Evolutionary conservation across 1,284 basidiomycete genomes (phyloP).

Genomic region (Naganishia sp.): DNA sequence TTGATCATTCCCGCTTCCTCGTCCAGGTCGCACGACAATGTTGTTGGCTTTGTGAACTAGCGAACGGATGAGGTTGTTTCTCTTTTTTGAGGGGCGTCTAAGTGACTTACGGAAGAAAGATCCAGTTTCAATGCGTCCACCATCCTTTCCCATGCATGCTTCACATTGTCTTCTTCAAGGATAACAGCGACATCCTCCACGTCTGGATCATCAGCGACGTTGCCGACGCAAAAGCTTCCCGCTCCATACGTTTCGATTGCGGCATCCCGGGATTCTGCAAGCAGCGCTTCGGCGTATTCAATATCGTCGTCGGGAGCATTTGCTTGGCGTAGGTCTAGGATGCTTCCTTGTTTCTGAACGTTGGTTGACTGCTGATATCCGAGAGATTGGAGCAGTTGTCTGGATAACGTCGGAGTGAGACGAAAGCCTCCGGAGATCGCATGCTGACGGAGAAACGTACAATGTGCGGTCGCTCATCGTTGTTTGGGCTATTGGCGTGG

Average conservation of each 20-base stretch:
- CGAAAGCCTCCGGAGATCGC: background rate
- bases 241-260: constrained; percentile 13
- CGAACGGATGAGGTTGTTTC: background rate
- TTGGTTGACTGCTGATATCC: background rate
- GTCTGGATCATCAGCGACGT: constrained; percentile 19
- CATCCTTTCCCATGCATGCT: background rate
- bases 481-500: too few species aligned
- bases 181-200: constrained; percentile 14
- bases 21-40: background rate
- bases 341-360: background rate
- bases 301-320: background rate
- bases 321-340: constrained; percentile 8
- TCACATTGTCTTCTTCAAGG: background rate
- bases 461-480: background rate
- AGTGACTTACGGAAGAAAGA: constrained; percentile 1
- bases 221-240: constrained; percentile 17
- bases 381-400: constrained; percentile 15
- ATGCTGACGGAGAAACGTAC: background rate
- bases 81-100: too few species aligned
- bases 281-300: background rate
- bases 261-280: constrained; percentile 4
- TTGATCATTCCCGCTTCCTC: constrained; percentile 16
- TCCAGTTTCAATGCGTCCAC: background rate
- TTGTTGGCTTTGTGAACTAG: constrained; percentile 3
- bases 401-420: background rate